Evolutionary conservation across 352 stramenopile species (phyloP), one percentile per base, ranked within the genome.

Genomic region (Pythium aristosporum): DNA sequence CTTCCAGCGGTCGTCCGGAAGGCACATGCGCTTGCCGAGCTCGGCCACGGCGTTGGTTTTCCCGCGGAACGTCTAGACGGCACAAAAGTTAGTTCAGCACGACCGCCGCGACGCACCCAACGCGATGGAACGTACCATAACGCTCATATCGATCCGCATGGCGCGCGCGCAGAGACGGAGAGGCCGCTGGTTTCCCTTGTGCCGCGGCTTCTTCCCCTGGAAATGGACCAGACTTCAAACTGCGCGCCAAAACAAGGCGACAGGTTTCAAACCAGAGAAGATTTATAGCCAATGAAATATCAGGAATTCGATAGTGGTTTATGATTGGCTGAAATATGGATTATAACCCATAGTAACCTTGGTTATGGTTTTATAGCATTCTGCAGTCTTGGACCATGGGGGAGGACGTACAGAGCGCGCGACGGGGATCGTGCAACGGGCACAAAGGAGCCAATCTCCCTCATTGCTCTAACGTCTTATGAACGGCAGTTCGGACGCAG

Each of bases 1-100:
- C 53, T 80, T 72, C 77, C 80, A 89, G 67, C 80, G 73, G 50
- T 87, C 78, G 23, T 89, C 80, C 6, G 68, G 65, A 41, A 75
- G 67, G 61, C 73, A 67, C 61, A 87, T 74, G 43, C 80, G 74
- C 58, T 75, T 80, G 49, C 68, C 75, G 43, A 89, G 58, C 68
- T 85, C 73, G 48, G 84, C 30, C 37, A 87, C 32, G 18, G 63
- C 62, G 57, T 86, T 86, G 57, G 71, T 76, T 52, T 72, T 69
- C n/a, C 79, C 75, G 37, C 66, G 75, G 58, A 83, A 74, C n/a
- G 73, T 72, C 77, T 88, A 53, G 20, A 52, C 16, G 54, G 18
- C 57, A 32, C 28, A n/a, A 46, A 51, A 49, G 20, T 30, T 16
- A 30, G 25, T 15, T 46, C 10, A 13, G 10, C 10, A 20, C 9